A percentile compares a stretch with the other conserved stretches of the same genome.
phyloP scores from a whole-genome alignment of 164 flowering plant species.

The Chimonanthus salicifolius region DNA sequence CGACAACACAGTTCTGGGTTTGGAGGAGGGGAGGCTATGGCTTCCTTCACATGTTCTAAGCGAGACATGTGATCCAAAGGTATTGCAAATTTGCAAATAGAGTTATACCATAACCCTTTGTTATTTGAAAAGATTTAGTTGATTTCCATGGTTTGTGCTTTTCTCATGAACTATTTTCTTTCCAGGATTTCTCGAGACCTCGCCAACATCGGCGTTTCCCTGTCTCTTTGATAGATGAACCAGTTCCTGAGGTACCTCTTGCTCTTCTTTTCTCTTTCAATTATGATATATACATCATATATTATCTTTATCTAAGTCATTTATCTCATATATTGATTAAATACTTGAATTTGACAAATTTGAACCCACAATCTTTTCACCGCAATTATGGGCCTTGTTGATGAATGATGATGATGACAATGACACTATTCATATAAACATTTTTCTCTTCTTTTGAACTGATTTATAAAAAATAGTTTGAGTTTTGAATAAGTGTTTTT shows the following conservation, averaged over 20 bases:
- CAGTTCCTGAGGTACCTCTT: conserved; percentile 11
- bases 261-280: too few relatives aligned
- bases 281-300: not conserved
- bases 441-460: too few relatives aligned
- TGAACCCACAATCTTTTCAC: too few relatives aligned
- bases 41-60: conserved; percentile 44
- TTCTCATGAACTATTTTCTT: not conserved
- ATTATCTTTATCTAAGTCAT: not conserved
- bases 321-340: not conserved
- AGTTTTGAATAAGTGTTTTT: too few relatives aligned
- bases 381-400: too few relatives aligned
- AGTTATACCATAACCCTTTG: too few relatives aligned
- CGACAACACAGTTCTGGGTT: conserved; percentile 23
- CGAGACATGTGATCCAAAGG: conserved; percentile 28
- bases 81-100: not conserved
- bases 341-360: not conserved
- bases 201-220: conserved; percentile 5
- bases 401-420: too few relatives aligned
- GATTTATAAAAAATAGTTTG: too few relatives aligned
- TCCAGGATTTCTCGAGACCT: conserved; percentile 6
- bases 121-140: not conserved
- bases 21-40: conserved; percentile 41
- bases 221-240: not conserved
- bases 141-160: not conserved
- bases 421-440: too few relatives aligned